phyloP scores from a whole-genome alignment of 257 asterid genomes.

The Solanum ossicruentum region DNA sequence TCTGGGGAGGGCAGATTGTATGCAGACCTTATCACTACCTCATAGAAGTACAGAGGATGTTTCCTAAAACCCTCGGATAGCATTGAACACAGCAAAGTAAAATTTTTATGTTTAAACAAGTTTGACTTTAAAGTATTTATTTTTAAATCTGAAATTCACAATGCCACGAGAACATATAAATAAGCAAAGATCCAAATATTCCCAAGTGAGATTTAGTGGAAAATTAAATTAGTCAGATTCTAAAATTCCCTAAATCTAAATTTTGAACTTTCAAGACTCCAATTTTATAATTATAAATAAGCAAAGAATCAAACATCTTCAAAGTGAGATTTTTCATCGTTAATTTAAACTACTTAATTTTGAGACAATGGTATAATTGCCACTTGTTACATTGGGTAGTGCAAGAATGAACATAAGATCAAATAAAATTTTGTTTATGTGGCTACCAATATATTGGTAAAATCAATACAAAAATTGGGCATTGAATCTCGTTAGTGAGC shows the following conservation, averaged over 20 bases:
- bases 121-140: neutral
- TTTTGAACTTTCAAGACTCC: neutral
- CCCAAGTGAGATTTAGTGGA: neutral
- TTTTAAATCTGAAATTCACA: neutral
- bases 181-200: neutral
- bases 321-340: no score
- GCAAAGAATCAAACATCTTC: no score
- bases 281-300: neutral
- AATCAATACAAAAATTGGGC: slow-evolving; percentile 3
- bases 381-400: neutral
- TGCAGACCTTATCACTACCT: no score
- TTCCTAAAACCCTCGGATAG: no score
- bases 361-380: neutral
- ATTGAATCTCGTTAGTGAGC: neutral
- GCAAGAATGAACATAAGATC: neutral
- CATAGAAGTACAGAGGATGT: no score
- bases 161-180: neutral
- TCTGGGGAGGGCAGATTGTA: no score
- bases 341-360: no score
- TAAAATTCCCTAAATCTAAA: neutral
- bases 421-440: neutral
- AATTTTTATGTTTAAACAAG: neutral
- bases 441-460: neutral
- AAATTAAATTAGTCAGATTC: neutral
- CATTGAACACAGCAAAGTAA: no score